phyloP scores from a whole-genome alignment of 139 green algal species.

The Tetraselmis chui region DNA sequence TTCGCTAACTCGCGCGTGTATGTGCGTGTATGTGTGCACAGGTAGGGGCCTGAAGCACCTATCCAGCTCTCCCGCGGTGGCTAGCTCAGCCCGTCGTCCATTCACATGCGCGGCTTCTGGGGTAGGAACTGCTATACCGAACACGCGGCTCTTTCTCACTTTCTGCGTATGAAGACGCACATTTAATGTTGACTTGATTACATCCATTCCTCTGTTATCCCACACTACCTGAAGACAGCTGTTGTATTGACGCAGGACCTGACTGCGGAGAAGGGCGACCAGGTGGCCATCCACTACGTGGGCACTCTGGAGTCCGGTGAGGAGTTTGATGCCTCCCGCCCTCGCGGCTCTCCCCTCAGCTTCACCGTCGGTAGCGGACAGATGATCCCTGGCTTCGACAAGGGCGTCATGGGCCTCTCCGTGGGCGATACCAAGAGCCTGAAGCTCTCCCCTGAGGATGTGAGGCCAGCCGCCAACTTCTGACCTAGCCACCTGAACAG shows the following conservation, averaged over 20 bases:
- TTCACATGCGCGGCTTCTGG: neutral
- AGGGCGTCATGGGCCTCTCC: slow-evolving; percentile 20
- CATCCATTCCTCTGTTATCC: too few relatives aligned
- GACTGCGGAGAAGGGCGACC: slow-evolving; percentile 12
- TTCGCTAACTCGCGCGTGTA: too few relatives aligned
- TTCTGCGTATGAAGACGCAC: too few relatives aligned
- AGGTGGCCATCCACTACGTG: slow-evolving; percentile 23
- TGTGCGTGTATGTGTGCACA: too few relatives aligned
- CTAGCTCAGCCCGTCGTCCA: neutral
- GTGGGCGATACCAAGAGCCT: slow-evolving; percentile 15
- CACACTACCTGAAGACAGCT: too few relatives aligned
- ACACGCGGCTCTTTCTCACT: too few relatives aligned
- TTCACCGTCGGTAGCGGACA: slow-evolving; percentile 21
- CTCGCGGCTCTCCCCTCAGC: slow-evolving; percentile 14
- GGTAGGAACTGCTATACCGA: too few relatives aligned
- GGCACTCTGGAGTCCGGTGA: slow-evolving; percentile 23
- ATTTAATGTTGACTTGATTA: too few relatives aligned
- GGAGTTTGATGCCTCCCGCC: slow-evolving; percentile 20
- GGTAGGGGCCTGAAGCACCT: neutral
- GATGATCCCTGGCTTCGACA: slow-evolving; percentile 29
- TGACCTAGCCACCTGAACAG: too few relatives aligned
- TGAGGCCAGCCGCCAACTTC: too few relatives aligned
- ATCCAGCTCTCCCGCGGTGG: neutral
- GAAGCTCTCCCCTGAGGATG: slow-evolving; percentile 1
- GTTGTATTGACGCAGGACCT: neutral